A percentile compares a stretch with the other conserved stretches of the same genome.
Conservation (phyloP, 495 filamentous ascomycete species). For the Trichoderma parareesei region DNA sequence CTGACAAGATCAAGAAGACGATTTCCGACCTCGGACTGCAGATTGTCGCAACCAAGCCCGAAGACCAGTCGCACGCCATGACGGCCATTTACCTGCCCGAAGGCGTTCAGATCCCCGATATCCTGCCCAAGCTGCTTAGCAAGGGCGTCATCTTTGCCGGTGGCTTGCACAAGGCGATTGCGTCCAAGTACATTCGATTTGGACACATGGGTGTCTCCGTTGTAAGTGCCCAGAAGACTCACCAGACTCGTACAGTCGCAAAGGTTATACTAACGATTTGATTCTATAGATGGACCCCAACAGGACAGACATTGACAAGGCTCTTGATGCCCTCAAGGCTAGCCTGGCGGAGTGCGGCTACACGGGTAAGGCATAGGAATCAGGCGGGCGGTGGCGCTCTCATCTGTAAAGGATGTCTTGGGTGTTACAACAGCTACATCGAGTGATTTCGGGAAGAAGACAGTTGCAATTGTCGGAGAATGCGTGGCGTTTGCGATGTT, state of each 20-base stretch:
- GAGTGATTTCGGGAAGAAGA: background rate
- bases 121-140: conserved; percentile 79
- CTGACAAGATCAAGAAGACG: conserved; percentile 73
- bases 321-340: conserved; percentile 66
- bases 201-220: conserved; percentile 98
- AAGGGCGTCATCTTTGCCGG: conserved; percentile 91
- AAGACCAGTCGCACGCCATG: conserved; percentile 94
- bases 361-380: conserved; percentile 35
- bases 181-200: conserved; percentile 49
- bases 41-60: conserved; percentile 74
- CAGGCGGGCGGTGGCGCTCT: conserved; percentile 1
- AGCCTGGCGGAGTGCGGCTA: conserved; percentile 65
- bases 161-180: conserved; percentile 79
- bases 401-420: background rate
- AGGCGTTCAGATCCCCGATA: conserved; percentile 63
- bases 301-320: conserved; percentile 68
- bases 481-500: background rate
- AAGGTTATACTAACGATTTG: conserved; percentile 6
- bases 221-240: conserved; percentile 30
- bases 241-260: background rate
- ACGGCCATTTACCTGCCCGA: conserved; percentile 94
- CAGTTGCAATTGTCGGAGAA: background rate
- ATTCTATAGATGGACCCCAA: conserved; percentile 45
- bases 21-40: conserved; percentile 72
- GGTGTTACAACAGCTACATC: background rate